These are phyloP conservation scores for Kwoniella dejecticola DNA, from an alignment of 768 basidiomycete genomes.

Conservation along the genomic window DNA sequence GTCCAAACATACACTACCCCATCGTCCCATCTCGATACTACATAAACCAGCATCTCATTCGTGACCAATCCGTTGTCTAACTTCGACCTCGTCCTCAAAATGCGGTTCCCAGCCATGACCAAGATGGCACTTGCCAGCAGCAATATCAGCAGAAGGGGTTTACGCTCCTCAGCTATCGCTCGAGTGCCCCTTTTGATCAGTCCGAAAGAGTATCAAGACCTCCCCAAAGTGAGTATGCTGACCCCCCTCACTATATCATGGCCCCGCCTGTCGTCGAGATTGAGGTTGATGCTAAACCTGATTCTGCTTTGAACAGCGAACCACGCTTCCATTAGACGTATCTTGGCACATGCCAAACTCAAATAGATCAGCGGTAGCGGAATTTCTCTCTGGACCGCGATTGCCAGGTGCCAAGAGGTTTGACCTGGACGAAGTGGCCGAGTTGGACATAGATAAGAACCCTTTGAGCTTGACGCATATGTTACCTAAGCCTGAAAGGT, in stretches of 20 bases:
- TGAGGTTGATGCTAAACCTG: neutral
- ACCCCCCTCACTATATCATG: neutral
- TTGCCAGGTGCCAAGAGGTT: constrained; percentile 74
- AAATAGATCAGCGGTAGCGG: constrained; percentile 67
- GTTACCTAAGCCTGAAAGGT: constrained; percentile 74
- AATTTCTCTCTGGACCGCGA: constrained; percentile 66
- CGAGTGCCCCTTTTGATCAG: constrained; percentile 54
- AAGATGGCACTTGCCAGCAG: constrained; percentile 1
- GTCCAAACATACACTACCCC: too few species aligned
- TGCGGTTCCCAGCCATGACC: constrained; percentile 15
- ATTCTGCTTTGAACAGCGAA: constrained; percentile 15
- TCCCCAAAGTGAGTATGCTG: constrained; percentile 42
- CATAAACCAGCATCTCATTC: too few species aligned
- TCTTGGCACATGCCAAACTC: constrained; percentile 95
- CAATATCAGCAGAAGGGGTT: constrained; percentile 14
- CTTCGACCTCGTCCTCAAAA: too few species aligned
- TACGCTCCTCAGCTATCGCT: constrained; percentile 7
- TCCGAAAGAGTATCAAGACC: constrained; percentile 52
- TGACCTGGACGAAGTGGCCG: constrained; percentile 72
- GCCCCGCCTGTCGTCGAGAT: constrained; percentile 10
- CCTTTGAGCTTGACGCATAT: constrained; percentile 87
- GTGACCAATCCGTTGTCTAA: too few species aligned
- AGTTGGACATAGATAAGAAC: constrained; percentile 63
- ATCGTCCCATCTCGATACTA: too few species aligned
- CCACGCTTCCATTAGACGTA: constrained; percentile 65